Percentiles rank a stretch among this genome's conserved stretches.
Conservation (phyloP, 192 early-diverging fungal species). For the Allomyces arbusculus region DNA sequence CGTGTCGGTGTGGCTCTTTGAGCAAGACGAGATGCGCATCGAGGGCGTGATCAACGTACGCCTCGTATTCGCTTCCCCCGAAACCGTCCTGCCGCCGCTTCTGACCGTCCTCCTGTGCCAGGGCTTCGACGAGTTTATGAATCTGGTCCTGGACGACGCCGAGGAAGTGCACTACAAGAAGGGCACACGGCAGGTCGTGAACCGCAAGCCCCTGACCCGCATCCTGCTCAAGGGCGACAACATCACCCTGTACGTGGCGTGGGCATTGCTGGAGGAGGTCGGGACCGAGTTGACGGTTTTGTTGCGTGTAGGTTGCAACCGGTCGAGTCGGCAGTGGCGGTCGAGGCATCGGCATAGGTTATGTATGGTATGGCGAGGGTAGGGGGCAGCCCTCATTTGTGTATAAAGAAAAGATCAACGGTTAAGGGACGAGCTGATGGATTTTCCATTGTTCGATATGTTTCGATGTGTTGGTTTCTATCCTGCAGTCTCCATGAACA, state of each 20-base stretch:
- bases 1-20: slow-evolving; percentile 90
- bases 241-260: slow-evolving; percentile 32
- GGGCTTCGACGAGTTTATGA: slow-evolving; percentile 99
- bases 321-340: too few species aligned
- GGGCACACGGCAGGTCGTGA: slow-evolving; percentile 40
- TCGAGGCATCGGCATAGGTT: too few species aligned
- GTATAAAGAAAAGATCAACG: too few species aligned
- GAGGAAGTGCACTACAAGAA: slow-evolving; percentile 68
- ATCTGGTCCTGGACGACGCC: slow-evolving; percentile 76
- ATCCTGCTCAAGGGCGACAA: slow-evolving; percentile 95
- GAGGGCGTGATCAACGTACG: slow-evolving; percentile 83
- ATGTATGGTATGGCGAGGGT: too few species aligned
- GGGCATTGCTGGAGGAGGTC: too few species aligned
- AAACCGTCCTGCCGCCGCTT: not conserved
- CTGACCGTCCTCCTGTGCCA: slow-evolving; percentile 7
- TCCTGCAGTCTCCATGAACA: too few species aligned
- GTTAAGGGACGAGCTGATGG: too few species aligned
- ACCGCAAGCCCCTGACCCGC: slow-evolving; percentile 25
- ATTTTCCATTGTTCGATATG: too few species aligned
- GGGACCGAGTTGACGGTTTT: too few species aligned
- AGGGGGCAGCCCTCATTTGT: too few species aligned
- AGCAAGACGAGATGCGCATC: slow-evolving; percentile 63
- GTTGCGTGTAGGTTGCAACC: too few species aligned
- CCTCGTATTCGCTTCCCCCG: not conserved
- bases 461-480: too few species aligned